phyloP scores from a whole-genome alignment of 805 yeast species.

The Kodamaea leandrae region DNA sequence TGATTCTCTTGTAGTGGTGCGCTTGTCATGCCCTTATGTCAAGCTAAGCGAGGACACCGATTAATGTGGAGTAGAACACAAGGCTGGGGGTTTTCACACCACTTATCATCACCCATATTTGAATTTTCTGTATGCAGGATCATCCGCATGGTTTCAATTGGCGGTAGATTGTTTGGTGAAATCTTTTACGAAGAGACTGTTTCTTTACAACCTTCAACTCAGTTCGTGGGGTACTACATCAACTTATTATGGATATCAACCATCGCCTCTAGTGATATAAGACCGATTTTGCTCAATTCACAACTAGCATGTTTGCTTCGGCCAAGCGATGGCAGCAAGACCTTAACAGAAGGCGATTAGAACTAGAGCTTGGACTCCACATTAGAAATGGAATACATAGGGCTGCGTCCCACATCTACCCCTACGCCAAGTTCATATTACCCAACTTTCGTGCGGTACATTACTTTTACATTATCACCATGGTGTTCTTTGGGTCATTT shows the following conservation, averaged over 20 bases:
- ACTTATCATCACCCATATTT: too few species aligned
- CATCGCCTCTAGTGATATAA: not conserved
- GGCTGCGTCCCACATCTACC: conserved; percentile 37
- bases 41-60: too few species aligned
- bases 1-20: too few species aligned
- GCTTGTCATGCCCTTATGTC: too few species aligned
- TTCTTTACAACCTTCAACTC: too few species aligned
- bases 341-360: conserved; percentile 7
- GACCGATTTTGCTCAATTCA: not conserved
- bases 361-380: conserved; percentile 16
- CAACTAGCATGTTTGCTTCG: not conserved
- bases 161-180: too few species aligned
- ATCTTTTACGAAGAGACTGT: too few species aligned
- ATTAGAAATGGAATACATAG: conserved; percentile 36
- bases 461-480: conserved; percentile 62
- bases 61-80: too few species aligned
- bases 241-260: not conserved
- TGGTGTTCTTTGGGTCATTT: conserved; percentile 67
- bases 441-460: conserved; percentile 66
- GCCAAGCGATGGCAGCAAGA: conserved; percentile 7
- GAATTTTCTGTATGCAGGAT: too few species aligned
- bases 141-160: too few species aligned
- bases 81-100: too few species aligned
- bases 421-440: conserved; percentile 38
- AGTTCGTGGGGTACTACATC: not conserved